A percentile compares a stretch with the other conserved stretches of the same genome.
Evolutionary conservation across 306 rosid species (phyloP).

Genomic region (Rubus idaeus): DNA sequence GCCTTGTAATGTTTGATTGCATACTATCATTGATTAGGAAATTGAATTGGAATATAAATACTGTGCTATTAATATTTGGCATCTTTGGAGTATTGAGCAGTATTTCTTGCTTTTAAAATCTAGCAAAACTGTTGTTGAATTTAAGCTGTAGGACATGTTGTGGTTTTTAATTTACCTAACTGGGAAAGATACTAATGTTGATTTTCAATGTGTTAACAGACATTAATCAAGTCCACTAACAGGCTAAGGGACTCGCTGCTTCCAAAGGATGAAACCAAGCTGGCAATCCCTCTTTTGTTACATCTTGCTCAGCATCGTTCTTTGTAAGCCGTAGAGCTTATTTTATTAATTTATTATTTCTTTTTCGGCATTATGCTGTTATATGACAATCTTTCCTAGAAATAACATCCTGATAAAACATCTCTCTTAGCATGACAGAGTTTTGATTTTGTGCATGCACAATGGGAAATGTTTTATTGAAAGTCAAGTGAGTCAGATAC

Average conservation of each 20-base stretch:
- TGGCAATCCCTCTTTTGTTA: conserved; percentile 85
- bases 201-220: conserved; percentile 45
- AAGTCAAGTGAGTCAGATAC: neutral
- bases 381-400: neutral
- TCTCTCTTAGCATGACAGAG: neutral
- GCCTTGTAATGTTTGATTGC: neutral
- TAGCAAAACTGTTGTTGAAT: neutral
- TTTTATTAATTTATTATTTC: conserved; percentile 9
- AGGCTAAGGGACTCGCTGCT: conserved; percentile 86
- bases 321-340: conserved; percentile 51
- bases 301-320: conserved; percentile 98
- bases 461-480: neutral
- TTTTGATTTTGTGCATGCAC: neutral
- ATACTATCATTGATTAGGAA: neutral
- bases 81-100: neutral
- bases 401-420: neutral
- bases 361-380: neutral
- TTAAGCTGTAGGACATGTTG: conserved; percentile 8
- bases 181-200: conserved; percentile 14
- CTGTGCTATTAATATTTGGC: neutral
- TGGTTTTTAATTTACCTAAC: conserved; percentile 15
- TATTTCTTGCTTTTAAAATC: neutral
- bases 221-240: conserved; percentile 85
- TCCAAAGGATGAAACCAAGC: conserved; percentile 84
- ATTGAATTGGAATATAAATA: neutral